Conservation (phyloP, 345 rosid species). For the Geranium rotundifolium region DNA sequence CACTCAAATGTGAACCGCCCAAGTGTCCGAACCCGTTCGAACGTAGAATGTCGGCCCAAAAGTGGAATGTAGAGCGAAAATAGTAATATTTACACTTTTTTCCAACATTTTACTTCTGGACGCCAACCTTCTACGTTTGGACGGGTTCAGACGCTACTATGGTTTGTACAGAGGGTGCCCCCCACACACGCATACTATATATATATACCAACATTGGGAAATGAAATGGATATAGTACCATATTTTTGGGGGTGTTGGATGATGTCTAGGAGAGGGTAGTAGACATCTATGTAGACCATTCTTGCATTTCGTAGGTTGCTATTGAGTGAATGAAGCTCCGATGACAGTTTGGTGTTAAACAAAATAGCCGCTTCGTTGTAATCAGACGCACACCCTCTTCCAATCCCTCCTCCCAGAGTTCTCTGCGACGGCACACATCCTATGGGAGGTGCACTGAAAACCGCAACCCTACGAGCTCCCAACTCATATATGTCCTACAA, state of each 20-base stretch:
- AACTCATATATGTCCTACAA: conserved; percentile 27
- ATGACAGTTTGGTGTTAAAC: conserved; percentile 34
- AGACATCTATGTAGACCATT: conserved; percentile 38
- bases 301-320: conserved; percentile 16
- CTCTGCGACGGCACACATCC: conserved; percentile 46
- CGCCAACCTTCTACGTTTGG: too few relatives aligned
- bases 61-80: too few relatives aligned
- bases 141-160: too few relatives aligned
- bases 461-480: conserved; percentile 36
- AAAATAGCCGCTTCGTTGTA: conserved; percentile 23
- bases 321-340: conserved; percentile 17
- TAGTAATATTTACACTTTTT: too few relatives aligned
- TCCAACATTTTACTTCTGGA: too few relatives aligned
- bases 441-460: conserved; percentile 36
- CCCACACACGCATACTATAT: too few relatives aligned
- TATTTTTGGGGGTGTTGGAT: conserved; percentile 32
- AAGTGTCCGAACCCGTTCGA: too few relatives aligned
- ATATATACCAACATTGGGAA: too few relatives aligned
- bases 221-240: too few relatives aligned
- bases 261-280: conserved; percentile 38
- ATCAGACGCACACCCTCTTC: conserved; percentile 18
- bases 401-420: conserved; percentile 21
- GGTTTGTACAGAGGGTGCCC: too few relatives aligned
- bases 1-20: too few relatives aligned
- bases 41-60: too few relatives aligned